Percentiles rank a stretch among this genome's conserved stretches.
These are phyloP conservation scores for Diaporthe sp. DNA, from an alignment of 2,329 filamentous ascomycete genomes.

Conservation along the genomic window DNA sequence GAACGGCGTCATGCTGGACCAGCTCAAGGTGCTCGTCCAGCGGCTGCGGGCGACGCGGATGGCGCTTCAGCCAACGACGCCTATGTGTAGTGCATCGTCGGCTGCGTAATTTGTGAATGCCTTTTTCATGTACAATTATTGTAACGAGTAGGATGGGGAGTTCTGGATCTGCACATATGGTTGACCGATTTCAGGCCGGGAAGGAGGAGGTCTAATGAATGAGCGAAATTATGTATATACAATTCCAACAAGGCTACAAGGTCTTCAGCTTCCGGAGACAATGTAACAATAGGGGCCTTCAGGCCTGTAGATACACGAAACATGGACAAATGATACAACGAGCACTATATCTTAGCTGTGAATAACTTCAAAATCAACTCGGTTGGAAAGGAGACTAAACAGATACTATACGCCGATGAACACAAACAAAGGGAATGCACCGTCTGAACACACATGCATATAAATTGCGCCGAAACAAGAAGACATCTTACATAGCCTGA, in stretches of 20 bases:
- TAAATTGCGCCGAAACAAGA: not conserved
- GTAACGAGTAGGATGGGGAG: not conserved
- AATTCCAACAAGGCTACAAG: not conserved
- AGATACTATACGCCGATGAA: not conserved
- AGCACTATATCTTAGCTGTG: not conserved
- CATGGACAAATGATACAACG: not conserved
- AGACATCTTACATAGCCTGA: not conserved
- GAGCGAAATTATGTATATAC: not conserved
- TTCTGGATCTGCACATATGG: not conserved
- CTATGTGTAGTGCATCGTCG: not conserved
- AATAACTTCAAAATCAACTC: not conserved
- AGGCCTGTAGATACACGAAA: not conserved
- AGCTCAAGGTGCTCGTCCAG: constrained; percentile 7
- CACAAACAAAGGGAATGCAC: not conserved
- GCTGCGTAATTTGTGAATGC: not conserved
- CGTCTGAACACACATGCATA: not conserved
- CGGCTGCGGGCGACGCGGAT: not conserved
- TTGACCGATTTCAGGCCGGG: not conserved
- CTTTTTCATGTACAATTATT: not conserved
- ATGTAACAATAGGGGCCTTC: not conserved
- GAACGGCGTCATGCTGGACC: constrained; percentile 5
- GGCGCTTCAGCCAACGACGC: not conserved
- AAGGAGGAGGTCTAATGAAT: not conserved
- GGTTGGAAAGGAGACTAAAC: not conserved
- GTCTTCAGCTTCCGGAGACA: not conserved